A percentile compares a stretch with the other conserved stretches of the same genome.
These are phyloP conservation scores for Flaveria trinervia DNA, from an alignment of 129 eudicot species.

Conservation along the genomic window DNA sequence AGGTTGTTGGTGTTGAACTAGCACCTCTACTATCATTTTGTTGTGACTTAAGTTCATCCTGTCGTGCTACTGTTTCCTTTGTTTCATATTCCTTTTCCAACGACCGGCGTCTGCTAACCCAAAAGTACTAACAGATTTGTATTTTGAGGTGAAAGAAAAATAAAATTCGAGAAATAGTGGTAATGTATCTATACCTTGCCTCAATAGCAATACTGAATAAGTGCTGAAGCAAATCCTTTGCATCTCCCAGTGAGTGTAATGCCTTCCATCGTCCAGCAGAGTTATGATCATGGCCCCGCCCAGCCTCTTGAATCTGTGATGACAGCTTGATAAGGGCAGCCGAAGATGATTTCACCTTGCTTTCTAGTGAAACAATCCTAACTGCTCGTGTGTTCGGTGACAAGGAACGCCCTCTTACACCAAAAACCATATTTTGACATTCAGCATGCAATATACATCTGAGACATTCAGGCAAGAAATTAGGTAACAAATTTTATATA, in stretches of 20 bases:
- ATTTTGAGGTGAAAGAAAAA: neutral
- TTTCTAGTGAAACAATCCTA: slow-evolving; percentile 79
- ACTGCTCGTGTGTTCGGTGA: slow-evolving; percentile 80
- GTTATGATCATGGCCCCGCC: slow-evolving; percentile 52
- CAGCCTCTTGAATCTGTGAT: slow-evolving; percentile 85
- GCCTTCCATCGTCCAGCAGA: slow-evolving; percentile 76
- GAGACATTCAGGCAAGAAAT: neutral
- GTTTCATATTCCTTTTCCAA: slow-evolving; percentile 74
- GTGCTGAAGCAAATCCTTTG: slow-evolving; percentile 79
- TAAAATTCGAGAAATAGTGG: neutral
- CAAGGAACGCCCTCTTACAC: slow-evolving; percentile 57
- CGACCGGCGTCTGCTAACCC: slow-evolving; percentile 57
- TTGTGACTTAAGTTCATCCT: slow-evolving; percentile 36
- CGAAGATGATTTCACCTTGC: slow-evolving; percentile 70
- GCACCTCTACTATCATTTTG: slow-evolving; percentile 50
- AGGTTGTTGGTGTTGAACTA: slow-evolving; percentile 33
- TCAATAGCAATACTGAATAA: slow-evolving; percentile 71
- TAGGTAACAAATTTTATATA: neutral
- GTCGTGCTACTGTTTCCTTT: slow-evolving; percentile 58
- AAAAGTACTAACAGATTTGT: slow-evolving; percentile 8
- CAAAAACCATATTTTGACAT: slow-evolving; percentile 9
- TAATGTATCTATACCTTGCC: slow-evolving; percentile 49
- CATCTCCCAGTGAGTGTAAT: slow-evolving; percentile 80
- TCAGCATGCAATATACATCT: neutral
- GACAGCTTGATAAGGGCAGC: slow-evolving; percentile 72